Evolutionary conservation across 257 asterid species (phyloP).

Genomic region (Ajuga chamaepitys): DNA sequence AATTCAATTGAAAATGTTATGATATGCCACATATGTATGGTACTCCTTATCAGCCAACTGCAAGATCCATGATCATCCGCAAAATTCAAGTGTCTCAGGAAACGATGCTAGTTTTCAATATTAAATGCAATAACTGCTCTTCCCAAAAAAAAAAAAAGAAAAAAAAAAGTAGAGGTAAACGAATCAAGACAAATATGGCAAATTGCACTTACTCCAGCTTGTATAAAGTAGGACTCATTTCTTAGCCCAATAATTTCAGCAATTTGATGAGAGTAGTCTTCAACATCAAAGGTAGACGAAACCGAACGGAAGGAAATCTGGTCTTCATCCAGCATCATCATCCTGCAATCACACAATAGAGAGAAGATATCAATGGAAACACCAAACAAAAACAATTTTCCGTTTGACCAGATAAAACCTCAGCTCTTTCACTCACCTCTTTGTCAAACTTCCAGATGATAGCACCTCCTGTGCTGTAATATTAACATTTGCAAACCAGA

Average conservation of each 20-base stretch:
- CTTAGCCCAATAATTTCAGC: constrained; percentile 94
- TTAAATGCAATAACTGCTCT: neutral
- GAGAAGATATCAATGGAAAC: neutral
- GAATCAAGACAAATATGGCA: neutral
- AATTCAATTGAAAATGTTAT: neutral
- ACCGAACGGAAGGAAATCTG: constrained; percentile 93
- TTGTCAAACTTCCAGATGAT: constrained; percentile 89
- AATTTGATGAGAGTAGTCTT: constrained; percentile 96
- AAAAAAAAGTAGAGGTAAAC: neutral
- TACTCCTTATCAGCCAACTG: neutral
- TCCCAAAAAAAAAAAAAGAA: too few relatives aligned
- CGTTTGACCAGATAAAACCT: constrained; percentile 7
- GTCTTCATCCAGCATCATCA: constrained; percentile 99
- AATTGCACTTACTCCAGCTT: constrained; percentile 77
- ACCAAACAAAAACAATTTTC: neutral
- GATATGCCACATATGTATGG: neutral
- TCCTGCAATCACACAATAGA: constrained; percentile 36
- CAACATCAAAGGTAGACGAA: constrained; percentile 84
- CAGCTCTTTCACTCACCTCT: constrained; percentile 52
- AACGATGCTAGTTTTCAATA: neutral
- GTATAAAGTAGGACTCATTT: constrained; percentile 72
- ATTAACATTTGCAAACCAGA: constrained; percentile 96
- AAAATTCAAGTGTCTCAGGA: neutral
- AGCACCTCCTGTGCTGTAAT: constrained; percentile 97
- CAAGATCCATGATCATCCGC: neutral